Evolutionary conservation across 2,329 filamentous ascomycete genomes (phyloP), one percentile per base, ranked within the genome.

Genomic region (Amauroascus verrucosus): DNA sequence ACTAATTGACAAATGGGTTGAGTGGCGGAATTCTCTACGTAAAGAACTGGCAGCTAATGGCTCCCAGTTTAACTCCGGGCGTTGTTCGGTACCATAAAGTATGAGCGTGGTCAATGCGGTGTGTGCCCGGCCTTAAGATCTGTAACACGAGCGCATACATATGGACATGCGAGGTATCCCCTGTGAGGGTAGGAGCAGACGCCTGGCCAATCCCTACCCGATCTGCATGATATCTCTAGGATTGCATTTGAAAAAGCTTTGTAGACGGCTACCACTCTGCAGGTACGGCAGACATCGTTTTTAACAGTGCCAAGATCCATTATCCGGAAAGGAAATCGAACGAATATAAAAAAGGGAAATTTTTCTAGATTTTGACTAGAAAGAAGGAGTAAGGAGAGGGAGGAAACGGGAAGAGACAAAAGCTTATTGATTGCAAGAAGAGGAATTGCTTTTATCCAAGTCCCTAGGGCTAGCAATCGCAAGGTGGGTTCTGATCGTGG

Each of bases 361-460:
- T 6, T 14, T 43, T 22, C 16, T 11, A 9, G 8, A 26, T 26
- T n/a, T 43, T 14, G 16, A 32, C 37, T 16, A 45, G 24, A 13
- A 26, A 32, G 24, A 41, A 30, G 14, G 32, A 14, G 13, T 6
- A 20, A 41, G 38, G 32, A 11, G n/a, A n/a, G n/a, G n/a, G n/a
- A n/a, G n/a, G n/a, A n/a, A n/a, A n/a, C n/a, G n/a, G n/a, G n/a
- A n/a, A n/a, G n/a, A n/a, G n/a, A n/a, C 13, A 28, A 32, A 50
- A 41, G 45, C 26, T 24, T 22, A 48, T 37, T 48, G 32, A 37
- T 18, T 8, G 32, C 45, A 22, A 26, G 32, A 22, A 6, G 16
- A 45, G 43, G n/a, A 40, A 3, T 50, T 50, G 18, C 35, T 50
- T 50, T 50, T 50, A 40, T 30, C 47, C 47, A 33, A 18, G 35